Evolutionary conservation across 1,284 basidiomycete species (phyloP), one percentile per base, ranked within the genome.

Genomic region (Agroathelia rolfsii): DNA sequence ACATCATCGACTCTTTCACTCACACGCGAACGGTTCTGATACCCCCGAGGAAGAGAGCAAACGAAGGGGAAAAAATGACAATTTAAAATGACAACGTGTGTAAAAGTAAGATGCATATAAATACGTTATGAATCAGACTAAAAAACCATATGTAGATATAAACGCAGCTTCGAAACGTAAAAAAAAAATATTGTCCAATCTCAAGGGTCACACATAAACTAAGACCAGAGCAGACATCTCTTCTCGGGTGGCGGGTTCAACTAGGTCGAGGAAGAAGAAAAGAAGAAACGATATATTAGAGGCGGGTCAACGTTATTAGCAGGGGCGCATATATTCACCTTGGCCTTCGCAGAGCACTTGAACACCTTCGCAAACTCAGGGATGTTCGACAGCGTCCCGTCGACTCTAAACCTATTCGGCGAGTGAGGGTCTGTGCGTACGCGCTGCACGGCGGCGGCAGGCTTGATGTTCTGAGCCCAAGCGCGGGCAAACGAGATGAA

Each of bases 381-480:
- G 22, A 84, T 75, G 45, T 87, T 86, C 37, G 59, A 76, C 14
- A 92, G 62, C 1, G 87, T 89, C 3, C 89, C 89, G 27, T 85
- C 77, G 3, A 84, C 79, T 30, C 88, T 74, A 61, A 72, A 90
- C 25, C 71, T 64, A 41, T 64, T 72, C 0, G 89, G 89, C 12
- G 86, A 87, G 51, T 94, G 92, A 14, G 89, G 87, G 49, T 95
- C 89, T 3, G 84, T 80, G 32, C 85, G 73, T 26, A 94, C 74
- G 17, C 82, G 74, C 41, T 77, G 75, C 16, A 77, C 77, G 16
- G 74, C 76, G n/a, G 79, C 72, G 34, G 72, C 76, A n/a, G 79
- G 69, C 42, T 77, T 81, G 55, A 81, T 77, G 40, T 70, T 73
- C 46, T 72, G 66, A 1, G 76, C 82, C 83, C 83, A 89, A 10